Percentiles rank a stretch among this genome's conserved stretches.
These are phyloP conservation scores for Pichia membranifaciens DNA, from an alignment of 805 yeast species.

Conservation along the genomic window DNA sequence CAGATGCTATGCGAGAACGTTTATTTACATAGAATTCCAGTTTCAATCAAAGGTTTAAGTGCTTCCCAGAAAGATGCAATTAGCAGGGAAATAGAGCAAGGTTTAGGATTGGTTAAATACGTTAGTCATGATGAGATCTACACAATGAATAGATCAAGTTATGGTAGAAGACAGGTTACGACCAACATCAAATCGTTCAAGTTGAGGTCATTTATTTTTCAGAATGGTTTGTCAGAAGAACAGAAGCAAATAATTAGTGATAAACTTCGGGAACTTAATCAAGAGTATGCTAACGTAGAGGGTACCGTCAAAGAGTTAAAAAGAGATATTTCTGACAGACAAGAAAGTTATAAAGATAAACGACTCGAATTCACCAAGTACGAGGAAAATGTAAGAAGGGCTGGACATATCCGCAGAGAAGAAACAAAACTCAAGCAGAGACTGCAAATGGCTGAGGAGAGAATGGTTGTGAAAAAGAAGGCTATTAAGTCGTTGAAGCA, in stretches of 20 bases:
- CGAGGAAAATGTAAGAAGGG: slow-evolving; percentile 3
- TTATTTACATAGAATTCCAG: slow-evolving; percentile 55
- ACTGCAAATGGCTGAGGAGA: background rate
- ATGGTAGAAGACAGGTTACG: slow-evolving; percentile 54
- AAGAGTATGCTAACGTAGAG: slow-evolving; percentile 3
- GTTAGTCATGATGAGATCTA: slow-evolving; percentile 54
- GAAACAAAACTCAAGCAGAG: slow-evolving; percentile 1
- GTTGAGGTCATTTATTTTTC: slow-evolving; percentile 27
- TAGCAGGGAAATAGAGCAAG: slow-evolving; percentile 34
- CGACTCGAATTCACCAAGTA: background rate
- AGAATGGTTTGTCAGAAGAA: slow-evolving; percentile 29
- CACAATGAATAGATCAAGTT: slow-evolving; percentile 49
- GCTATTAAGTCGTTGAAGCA: slow-evolving; percentile 2
- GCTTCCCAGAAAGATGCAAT: slow-evolving; percentile 33
- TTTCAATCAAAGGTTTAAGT: slow-evolving; percentile 42
- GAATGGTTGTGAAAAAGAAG: slow-evolving; percentile 1
- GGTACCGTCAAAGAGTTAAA: background rate
- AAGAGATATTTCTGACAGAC: background rate
- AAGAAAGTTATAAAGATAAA: background rate
- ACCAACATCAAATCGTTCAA: slow-evolving; percentile 33
- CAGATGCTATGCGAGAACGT: slow-evolving; percentile 61
- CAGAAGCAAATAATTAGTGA: slow-evolving; percentile 17
- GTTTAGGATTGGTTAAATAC: slow-evolving; percentile 47
- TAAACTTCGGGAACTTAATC: slow-evolving; percentile 13
- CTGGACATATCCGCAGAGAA: background rate